These are phyloP conservation scores for Parastagonospora nodorum DNA, from an alignment of 2,329 filamentous ascomycete genomes.

Conservation along the genomic window DNA sequence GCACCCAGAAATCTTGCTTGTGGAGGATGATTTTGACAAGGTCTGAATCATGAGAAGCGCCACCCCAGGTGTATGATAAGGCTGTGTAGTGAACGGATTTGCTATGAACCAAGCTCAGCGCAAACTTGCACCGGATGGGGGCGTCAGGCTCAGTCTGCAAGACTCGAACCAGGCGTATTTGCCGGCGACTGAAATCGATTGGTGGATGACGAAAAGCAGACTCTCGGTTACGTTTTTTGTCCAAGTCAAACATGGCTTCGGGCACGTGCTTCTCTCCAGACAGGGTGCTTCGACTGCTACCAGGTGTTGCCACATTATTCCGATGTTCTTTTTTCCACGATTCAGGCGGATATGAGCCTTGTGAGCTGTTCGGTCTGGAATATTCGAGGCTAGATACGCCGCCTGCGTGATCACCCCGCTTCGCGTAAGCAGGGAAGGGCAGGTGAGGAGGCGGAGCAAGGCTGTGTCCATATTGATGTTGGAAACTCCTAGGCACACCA, in stretches of 20 bases:
- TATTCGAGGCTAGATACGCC: no score
- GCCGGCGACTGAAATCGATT: background rate
- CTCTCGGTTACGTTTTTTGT: background rate
- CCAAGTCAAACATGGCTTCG: background rate
- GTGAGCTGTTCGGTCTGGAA: no score
- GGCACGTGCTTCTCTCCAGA: no score
- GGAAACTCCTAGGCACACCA: no score
- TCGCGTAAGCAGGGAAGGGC: no score
- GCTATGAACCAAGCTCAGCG: background rate
- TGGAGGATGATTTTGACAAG: constrained; percentile 3
- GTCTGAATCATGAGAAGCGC: constrained; percentile 15
- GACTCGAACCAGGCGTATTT: background rate
- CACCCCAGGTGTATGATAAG: constrained; percentile 40
- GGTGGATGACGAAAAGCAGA: background rate
- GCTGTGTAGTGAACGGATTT: constrained; percentile 19
- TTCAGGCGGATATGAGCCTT: no score
- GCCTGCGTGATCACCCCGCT: no score
- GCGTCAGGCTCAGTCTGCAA: background rate
- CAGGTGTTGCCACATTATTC: no score
- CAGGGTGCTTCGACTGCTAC: no score
- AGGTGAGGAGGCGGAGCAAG: no score
- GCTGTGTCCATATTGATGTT: no score
- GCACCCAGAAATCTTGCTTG: constrained; percentile 5
- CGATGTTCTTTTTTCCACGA: no score
- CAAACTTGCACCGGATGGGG: background rate